phyloP scores from a whole-genome alignment of 345 rosid genomes.

The Linum usitatissimum region DNA sequence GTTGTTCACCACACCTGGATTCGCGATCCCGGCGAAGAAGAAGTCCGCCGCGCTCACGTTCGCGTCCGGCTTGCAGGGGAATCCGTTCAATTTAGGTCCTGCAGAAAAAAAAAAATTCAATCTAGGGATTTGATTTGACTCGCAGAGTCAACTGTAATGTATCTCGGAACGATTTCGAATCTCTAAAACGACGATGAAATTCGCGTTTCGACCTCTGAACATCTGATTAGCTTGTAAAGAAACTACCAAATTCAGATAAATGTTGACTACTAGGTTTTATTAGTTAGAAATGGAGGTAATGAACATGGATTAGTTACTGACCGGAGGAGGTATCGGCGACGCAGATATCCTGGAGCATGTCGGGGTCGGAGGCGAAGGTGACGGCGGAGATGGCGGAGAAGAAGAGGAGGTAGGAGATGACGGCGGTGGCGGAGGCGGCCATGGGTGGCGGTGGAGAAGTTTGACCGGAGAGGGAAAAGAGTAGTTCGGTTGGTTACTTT shows the following conservation, averaged over 20 bases:
- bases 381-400: slow-evolving; percentile 1
- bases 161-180: too few relatives aligned
- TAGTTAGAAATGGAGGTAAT: neutral
- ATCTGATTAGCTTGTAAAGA: too few relatives aligned
- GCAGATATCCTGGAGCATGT: slow-evolving; percentile 5
- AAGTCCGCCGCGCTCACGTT: slow-evolving; percentile 1
- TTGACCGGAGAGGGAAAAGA: neutral
- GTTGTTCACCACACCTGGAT: neutral
- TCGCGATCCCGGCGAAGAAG: slow-evolving; percentile 5
- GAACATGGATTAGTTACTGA: neutral
- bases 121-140: neutral
- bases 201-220: too few relatives aligned
- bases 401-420: neutral
- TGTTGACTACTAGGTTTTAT: neutral
- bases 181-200: too few relatives aligned
- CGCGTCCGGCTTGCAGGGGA: slow-evolving; percentile 2
- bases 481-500: neutral
- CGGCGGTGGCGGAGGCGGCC: neutral
- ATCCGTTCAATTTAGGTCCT: slow-evolving; percentile 1
- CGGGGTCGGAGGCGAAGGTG: slow-evolving; percentile 1
- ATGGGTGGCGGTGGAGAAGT: neutral
- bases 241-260: too few relatives aligned
- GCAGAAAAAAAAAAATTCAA: neutral
- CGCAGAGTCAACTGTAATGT: too few relatives aligned
- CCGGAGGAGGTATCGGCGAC: slow-evolving; percentile 5